These are phyloP conservation scores for Clonostachys chloroleuca DNA, from an alignment of 2,329 filamentous ascomycete genomes.

Conservation along the genomic window DNA sequence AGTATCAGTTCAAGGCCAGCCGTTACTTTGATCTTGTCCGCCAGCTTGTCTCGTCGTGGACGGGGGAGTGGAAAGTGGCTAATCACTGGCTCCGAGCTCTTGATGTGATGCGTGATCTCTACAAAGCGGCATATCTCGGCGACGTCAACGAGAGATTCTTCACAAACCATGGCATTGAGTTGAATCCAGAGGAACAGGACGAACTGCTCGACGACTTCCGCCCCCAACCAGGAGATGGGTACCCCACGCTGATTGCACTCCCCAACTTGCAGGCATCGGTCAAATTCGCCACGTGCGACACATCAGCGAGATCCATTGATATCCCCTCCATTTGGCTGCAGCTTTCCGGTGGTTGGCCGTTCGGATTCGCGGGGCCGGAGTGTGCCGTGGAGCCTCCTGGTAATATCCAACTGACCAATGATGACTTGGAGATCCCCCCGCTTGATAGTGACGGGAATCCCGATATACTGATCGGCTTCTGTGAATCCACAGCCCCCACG, in stretches of 20 bases:
- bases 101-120: slow-evolving; percentile 12
- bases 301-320: slow-evolving; percentile 1
- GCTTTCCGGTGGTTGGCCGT: slow-evolving; percentile 3
- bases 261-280: slow-evolving; percentile 2
- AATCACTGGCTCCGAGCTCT: slow-evolving; percentile 10
- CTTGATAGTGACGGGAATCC: too few relatives aligned
- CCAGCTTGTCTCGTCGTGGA: slow-evolving; percentile 7
- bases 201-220: slow-evolving; percentile 1
- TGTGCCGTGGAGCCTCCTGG: background rate
- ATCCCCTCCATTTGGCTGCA: slow-evolving; percentile 3
- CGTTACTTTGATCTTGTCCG: slow-evolving; percentile 5
- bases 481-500: too few relatives aligned
- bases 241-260: background rate
- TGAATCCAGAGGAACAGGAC: background rate
- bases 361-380: slow-evolving; percentile 1
- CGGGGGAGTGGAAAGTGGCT: slow-evolving; percentile 6
- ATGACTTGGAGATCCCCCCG: too few relatives aligned
- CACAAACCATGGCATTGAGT: background rate
- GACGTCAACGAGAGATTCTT: slow-evolving; percentile 5
- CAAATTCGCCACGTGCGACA: slow-evolving; percentile 2
- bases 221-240: slow-evolving; percentile 1
- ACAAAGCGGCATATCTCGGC: slow-evolving; percentile 12
- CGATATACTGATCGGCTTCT: too few relatives aligned
- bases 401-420: too few relatives aligned
- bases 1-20: background rate